Base-by-base conservation (phyloP, 768 basidiomycete genomes). In the Dacryopinax spathularia region DNA sequence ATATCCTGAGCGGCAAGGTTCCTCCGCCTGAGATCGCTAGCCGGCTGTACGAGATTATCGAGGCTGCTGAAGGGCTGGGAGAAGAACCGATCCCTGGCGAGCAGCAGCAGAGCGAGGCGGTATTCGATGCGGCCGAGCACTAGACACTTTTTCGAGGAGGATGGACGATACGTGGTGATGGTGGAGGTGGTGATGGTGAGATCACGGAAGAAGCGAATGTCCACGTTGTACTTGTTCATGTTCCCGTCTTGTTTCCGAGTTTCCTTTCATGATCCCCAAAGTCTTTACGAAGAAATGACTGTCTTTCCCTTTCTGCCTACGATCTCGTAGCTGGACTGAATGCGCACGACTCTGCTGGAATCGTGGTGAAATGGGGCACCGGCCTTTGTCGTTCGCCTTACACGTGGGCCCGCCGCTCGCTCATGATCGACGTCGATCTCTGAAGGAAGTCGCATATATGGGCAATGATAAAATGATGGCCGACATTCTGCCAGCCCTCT, bases 11-110 rank as follows among this genome's bases (percentile, higher is more conserved):
- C 61, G 95, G 95, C 35, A 86, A 87, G 20, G 94, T 98, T 1
- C 96, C 95, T 3, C 90, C 95, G n/a, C 95, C 96, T 0, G 95
- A 98, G 76, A 91, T 95, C 63, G 93, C 93, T 1, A 89, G 88
- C 33, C 81, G 81, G 67, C 73, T 97, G 67, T 98, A 98, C 74
- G 95, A 98, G 72, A 87, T 97, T 70, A 95, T 99, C 68, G 95
- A 98, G 76, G 72, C 73, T 63, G 71, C 74, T 31, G 73, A 72
- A 65, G 67, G 60, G 29, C 56, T 63, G 34, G 48, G 48, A 13
- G 48, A 56, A 29, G 48, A 56, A 29, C 25, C 48, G 41, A 2
- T 27, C 36, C 33, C 63, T 64, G 64, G 12, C 2, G 67, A 65
- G 6, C 66, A 64, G 31, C 22, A 31, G 9, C 65, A 64, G 22